A percentile compares a stretch with the other conserved stretches of the same genome.
Evolutionary conservation across 1,284 basidiomycete species (phyloP).

Genomic region (Xanthoconium separans): DNA sequence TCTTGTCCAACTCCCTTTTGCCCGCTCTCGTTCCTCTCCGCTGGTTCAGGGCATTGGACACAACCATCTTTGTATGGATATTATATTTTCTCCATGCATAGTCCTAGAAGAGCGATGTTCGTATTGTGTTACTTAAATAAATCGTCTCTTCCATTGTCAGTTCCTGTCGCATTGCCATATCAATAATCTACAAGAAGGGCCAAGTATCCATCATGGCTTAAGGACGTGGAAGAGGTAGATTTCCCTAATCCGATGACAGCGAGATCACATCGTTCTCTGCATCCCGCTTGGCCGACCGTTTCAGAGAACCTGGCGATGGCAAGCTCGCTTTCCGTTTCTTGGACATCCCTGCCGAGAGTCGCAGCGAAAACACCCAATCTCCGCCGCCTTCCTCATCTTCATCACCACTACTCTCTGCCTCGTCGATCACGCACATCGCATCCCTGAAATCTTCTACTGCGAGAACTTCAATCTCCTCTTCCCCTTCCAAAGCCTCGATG

Average conservation of each 20-base stretch:
- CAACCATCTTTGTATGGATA: neutral
- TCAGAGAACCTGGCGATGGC: neutral
- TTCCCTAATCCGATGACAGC: conserved; percentile 29
- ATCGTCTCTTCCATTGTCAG: neutral
- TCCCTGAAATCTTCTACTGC: conserved; percentile 22
- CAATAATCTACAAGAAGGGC: neutral
- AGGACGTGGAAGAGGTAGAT: neutral
- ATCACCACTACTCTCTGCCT: conserved; percentile 22
- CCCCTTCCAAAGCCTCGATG: conserved; percentile 10
- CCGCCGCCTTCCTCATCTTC: conserved; percentile 19
- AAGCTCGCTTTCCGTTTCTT: conserved; percentile 20
- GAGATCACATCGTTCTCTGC: conserved; percentile 29
- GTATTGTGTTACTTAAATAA: neutral
- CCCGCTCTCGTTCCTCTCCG: neutral
- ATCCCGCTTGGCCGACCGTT: neutral
- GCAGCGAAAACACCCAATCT: conserved; percentile 29
- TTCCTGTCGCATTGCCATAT: neutral
- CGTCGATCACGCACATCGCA: conserved; percentile 22
- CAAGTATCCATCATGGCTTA: too few relatives aligned
- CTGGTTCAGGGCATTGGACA: conserved; percentile 1
- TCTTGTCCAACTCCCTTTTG: conserved; percentile 34
- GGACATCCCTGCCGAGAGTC: conserved; percentile 3
- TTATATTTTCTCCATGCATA: conserved; percentile 5
- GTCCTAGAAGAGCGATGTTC: neutral
- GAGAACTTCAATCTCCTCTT: neutral